Percentiles rank a stretch among this genome's conserved stretches.
Evolutionary conservation across 805 yeast species (phyloP).

Genomic region (Kuraishia piskuri): DNA sequence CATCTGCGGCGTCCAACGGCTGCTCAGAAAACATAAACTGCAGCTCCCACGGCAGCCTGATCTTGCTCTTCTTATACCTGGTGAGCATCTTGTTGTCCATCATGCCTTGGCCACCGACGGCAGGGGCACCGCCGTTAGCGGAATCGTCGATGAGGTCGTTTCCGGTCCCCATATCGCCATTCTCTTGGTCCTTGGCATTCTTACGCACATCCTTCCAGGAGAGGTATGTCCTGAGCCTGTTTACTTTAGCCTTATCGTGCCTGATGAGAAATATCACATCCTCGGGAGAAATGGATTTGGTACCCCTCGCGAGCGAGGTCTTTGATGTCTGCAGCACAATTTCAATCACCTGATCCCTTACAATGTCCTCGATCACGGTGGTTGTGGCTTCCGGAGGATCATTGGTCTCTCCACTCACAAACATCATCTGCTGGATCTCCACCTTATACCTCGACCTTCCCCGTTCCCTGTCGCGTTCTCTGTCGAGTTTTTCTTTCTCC

Average conservation of each 20-base stretch:
- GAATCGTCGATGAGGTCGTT: slow-evolving; percentile 24
- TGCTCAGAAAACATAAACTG: slow-evolving; percentile 91
- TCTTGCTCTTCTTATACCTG: slow-evolving; percentile 65
- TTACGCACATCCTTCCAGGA: slow-evolving; percentile 98
- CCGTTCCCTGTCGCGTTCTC: slow-evolving; percentile 9
- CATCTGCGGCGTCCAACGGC: slow-evolving; percentile 64
- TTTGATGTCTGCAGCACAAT: slow-evolving; percentile 65
- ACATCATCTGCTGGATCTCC: slow-evolving; percentile 99
- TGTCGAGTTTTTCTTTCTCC: neutral
- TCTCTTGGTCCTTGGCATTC: slow-evolving; percentile 52
- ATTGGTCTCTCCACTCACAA: slow-evolving; percentile 89
- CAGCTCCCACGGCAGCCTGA: slow-evolving; percentile 90
- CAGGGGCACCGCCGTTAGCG: slow-evolving; percentile 30
- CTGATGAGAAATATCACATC: slow-evolving; percentile 89
- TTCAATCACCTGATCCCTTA: slow-evolving; percentile 89
- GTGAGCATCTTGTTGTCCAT: slow-evolving; percentile 38
- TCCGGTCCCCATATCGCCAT: slow-evolving; percentile 33
- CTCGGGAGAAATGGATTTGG: slow-evolving; percentile 80
- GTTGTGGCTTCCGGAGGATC: slow-evolving; percentile 93
- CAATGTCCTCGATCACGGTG: slow-evolving; percentile 90
- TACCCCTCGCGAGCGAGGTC: slow-evolving; percentile 72
- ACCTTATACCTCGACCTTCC: slow-evolving; percentile 67
- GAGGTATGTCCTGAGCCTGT: slow-evolving; percentile 79
- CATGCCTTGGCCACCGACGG: slow-evolving; percentile 25
- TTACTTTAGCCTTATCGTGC: slow-evolving; percentile 91